Percentiles rank a stretch among this genome's conserved stretches.
Evolutionary conservation across 768 basidiomycete species (phyloP).

Genomic region (Exsudoporus frostii): DNA sequence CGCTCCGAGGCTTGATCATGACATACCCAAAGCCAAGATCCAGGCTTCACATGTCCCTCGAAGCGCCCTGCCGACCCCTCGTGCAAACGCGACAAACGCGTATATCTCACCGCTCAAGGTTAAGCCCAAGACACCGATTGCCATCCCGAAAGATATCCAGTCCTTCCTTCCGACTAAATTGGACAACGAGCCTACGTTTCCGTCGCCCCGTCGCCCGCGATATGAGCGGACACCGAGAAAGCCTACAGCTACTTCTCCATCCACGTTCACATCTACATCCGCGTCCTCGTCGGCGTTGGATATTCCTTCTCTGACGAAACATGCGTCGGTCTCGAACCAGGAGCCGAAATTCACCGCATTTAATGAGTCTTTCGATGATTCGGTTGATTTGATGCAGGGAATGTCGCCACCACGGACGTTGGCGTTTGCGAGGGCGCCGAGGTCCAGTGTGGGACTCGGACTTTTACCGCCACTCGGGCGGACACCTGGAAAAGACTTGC

Average conservation of each 20-base stretch:
- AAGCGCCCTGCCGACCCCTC: slow-evolving; percentile 35
- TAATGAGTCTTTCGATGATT: slow-evolving; percentile 37
- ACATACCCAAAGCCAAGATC: slow-evolving; percentile 51
- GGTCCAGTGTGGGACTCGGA: slow-evolving; percentile 31
- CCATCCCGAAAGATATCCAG: slow-evolving; percentile 48
- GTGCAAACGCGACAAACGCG: slow-evolving; percentile 29
- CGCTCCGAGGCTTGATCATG: slow-evolving; percentile 42
- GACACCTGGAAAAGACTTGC: slow-evolving; percentile 61
- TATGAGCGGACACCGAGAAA: slow-evolving; percentile 30
- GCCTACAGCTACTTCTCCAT: slow-evolving; percentile 7
- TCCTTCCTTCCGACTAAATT: slow-evolving; percentile 68
- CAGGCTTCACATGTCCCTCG: slow-evolving; percentile 33
- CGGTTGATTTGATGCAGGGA: slow-evolving; percentile 37
- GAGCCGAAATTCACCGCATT: slow-evolving; percentile 35
- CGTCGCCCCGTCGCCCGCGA: slow-evolving; percentile 37
- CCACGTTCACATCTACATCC: slow-evolving; percentile 33
- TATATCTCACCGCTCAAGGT: slow-evolving; percentile 51
- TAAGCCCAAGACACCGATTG: slow-evolving; percentile 56
- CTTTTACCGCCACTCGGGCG: slow-evolving; percentile 43
- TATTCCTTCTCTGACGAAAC: slow-evolving; percentile 49
- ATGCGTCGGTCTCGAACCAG: slow-evolving; percentile 39
- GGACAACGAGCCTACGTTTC: slow-evolving; percentile 52
- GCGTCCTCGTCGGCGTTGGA: slow-evolving; percentile 35
- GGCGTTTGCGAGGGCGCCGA: slow-evolving; percentile 45
- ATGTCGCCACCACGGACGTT: slow-evolving; percentile 56